Percentiles rank a stretch among this genome's conserved stretches.
Conservation (phyloP, 2,329 filamentous ascomycete genomes). For the Pseudonectria foliicola region DNA sequence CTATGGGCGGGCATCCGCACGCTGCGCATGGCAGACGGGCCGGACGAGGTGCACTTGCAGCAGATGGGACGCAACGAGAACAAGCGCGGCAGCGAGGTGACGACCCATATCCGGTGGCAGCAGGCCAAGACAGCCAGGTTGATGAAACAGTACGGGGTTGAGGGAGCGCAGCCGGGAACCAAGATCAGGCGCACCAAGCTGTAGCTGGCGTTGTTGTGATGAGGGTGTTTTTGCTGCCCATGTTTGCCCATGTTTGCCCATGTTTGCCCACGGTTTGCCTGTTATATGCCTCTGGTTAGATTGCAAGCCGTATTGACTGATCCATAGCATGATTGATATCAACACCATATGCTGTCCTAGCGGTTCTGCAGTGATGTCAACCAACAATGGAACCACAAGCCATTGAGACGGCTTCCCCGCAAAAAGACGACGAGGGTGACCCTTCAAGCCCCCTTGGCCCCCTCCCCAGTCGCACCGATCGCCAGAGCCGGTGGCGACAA, state of each 20-base stretch:
- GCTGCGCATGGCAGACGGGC: conserved; percentile 81
- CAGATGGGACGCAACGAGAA: conserved; percentile 80
- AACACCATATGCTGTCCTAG: no score
- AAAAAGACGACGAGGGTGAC: no score
- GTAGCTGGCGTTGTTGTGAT: conserved; percentile 22
- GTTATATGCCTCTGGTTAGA: background rate
- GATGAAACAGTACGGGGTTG: conserved; percentile 50
- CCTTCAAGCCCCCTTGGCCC: no score
- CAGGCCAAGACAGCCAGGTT: conserved; percentile 57
- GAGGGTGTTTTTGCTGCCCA: conserved; percentile 1
- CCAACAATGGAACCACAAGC: no score
- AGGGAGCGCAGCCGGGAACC: conserved; percentile 42
- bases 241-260: conserved; percentile 4
- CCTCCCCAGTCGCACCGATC: no score
- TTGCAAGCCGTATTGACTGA: no score
- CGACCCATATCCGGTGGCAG: conserved; percentile 58
- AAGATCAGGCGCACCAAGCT: conserved; percentile 44
- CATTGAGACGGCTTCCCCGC: no score
- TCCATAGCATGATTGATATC: no score
- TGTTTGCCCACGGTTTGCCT: background rate
- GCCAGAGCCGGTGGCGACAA: conserved; percentile 3
- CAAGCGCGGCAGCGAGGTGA: conserved; percentile 54
- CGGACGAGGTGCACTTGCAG: conserved; percentile 88
- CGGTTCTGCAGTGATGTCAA: no score
- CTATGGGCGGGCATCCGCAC: conserved; percentile 80